Evolutionary conservation across 345 rosid genomes (phyloP).

Genomic region (Orychophragmus violaceus): DNA sequence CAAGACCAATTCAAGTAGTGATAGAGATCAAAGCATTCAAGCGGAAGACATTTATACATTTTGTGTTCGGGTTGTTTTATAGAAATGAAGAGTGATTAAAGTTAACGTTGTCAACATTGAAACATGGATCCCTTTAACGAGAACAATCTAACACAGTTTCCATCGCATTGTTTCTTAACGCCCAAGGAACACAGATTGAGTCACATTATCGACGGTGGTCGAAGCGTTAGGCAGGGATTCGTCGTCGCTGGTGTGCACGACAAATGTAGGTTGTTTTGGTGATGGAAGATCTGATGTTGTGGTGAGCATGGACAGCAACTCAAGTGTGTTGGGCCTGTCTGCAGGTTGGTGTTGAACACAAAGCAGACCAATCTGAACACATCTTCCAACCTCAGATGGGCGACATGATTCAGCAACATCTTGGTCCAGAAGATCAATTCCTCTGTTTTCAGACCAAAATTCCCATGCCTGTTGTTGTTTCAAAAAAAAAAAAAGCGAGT

Average conservation of each 20-base stretch:
- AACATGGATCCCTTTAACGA: too few species aligned
- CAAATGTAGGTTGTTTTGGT: constrained; percentile 13
- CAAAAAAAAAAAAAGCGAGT: too few species aligned
- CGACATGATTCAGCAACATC: neutral
- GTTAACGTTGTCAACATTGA: too few species aligned
- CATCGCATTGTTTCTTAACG: neutral
- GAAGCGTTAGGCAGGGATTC: neutral
- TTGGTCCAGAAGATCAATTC: constrained; percentile 4
- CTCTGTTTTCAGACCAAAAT: constrained; percentile 2
- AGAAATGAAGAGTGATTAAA: too few species aligned
- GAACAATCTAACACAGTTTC: neutral
- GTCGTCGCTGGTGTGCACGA: neutral
- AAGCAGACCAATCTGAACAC: constrained; percentile 19
- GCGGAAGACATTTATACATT: too few species aligned
- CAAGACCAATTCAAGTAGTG: too few species aligned
- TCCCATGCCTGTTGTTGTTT: constrained; percentile 11
- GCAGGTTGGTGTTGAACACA: constrained; percentile 17
- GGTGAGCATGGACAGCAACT: constrained; percentile 17
- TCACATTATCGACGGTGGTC: neutral
- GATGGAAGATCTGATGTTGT: constrained; percentile 8
- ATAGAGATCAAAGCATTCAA: too few species aligned
- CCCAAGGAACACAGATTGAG: constrained; percentile 3
- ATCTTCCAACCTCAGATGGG: neutral
- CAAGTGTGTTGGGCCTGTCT: constrained; percentile 12
- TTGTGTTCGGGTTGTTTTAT: too few species aligned